These are phyloP conservation scores for Tetrahymena borealis DNA, from an alignment of 73 alveolate genomes.

Conservation along the genomic window DNA sequence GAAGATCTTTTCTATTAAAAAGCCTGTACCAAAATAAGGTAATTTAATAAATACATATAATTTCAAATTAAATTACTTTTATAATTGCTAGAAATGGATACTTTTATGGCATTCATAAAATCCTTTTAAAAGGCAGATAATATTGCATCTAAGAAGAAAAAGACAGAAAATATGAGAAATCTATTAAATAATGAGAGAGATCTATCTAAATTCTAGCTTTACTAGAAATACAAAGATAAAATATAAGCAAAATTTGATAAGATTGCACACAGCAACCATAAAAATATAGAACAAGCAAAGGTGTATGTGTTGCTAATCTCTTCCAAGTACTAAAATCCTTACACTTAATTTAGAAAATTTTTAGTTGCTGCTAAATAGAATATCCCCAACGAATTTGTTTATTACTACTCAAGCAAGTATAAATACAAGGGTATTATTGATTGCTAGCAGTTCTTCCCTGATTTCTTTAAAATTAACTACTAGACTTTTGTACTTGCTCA, in stretches of 20 bases:
- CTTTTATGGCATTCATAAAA: not conserved
- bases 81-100: not conserved
- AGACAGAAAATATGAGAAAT: not conserved
- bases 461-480: not conserved
- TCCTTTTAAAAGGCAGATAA: not conserved
- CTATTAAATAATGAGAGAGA: not conserved
- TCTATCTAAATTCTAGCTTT: not conserved
- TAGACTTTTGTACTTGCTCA: not conserved
- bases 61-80: not conserved
- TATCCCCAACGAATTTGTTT: not conserved
- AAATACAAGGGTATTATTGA: not conserved
- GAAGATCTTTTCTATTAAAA: not conserved
- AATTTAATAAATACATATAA: not conserved
- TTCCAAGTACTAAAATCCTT: not conserved
- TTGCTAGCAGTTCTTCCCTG: not conserved
- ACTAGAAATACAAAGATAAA: not conserved
- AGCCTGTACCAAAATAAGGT: not conserved
- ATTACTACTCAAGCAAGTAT: not conserved
- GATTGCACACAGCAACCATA: not conserved
- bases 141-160: not conserved
- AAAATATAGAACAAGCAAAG: not conserved
- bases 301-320: not conserved
- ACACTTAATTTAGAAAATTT: not conserved
- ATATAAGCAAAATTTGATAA: not conserved
- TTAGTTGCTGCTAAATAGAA: not conserved